Percentiles rank a stretch among this genome's conserved stretches.
Evolutionary conservation across 495 filamentous ascomycete genomes (phyloP).

Genomic region (Penicillium tannophilum): DNA sequence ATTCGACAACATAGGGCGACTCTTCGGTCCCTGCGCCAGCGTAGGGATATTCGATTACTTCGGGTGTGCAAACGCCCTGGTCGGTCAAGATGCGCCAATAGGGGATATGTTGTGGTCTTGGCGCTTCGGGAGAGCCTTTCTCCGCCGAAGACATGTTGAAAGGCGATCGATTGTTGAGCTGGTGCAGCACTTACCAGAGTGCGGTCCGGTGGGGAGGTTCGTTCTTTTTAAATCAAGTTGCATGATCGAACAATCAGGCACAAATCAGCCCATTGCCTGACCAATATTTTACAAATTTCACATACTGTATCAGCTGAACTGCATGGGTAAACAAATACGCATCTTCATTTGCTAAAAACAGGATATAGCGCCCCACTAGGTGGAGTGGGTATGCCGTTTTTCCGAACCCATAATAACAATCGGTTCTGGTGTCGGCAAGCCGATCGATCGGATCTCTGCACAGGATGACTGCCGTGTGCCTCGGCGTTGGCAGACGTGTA

Average conservation of each 20-base stretch:
- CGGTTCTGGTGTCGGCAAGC: constrained; percentile 16
- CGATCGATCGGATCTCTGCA: constrained; percentile 6
- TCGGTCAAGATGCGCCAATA: constrained; percentile 33
- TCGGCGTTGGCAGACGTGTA: constrained; percentile 1
- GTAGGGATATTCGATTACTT: constrained; percentile 53
- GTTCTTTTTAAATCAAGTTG: background rate
- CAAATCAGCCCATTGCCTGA: background rate
- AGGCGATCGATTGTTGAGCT: background rate
- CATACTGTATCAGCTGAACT: background rate
- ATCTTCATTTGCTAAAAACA: background rate
- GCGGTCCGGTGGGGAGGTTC: background rate
- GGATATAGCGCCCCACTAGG: background rate
- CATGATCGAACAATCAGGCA: background rate
- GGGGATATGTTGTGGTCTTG: constrained; percentile 21
- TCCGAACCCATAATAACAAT: background rate
- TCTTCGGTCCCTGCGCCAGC: constrained; percentile 62
- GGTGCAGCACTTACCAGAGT: background rate
- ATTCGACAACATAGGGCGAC: constrained; percentile 67
- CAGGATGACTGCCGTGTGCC: background rate
- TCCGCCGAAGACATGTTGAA: constrained; percentile 1
- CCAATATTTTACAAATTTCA: background rate
- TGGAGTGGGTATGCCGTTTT: constrained; percentile 4
- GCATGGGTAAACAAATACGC: background rate
- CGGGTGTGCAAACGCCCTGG: constrained; percentile 31
- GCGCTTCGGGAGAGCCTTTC: constrained; percentile 10